Base-by-base conservation (phyloP, 257 asterid genomes). In the Lycium barbarum region DNA sequence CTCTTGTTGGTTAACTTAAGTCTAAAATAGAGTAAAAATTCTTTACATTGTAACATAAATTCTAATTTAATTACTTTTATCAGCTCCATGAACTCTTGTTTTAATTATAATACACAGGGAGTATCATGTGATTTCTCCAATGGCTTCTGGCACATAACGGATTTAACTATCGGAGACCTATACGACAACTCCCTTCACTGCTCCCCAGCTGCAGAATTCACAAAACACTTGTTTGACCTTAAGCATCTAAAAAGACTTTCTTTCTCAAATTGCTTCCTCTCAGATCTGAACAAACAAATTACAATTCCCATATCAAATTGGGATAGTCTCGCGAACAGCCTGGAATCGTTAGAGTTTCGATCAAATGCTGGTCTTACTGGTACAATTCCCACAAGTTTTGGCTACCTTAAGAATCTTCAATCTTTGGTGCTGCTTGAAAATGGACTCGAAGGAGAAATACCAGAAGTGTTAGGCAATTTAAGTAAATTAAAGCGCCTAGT, bases 111-210 rank as follows among this genome's bases (percentile, higher is more conserved):
- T 71, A 0, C 74, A 74, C 85, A 88, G 91, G 91, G 91, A 13
- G 87, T 88, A 62, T 67, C 89, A 13, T 88, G 91, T 84, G 91
- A 88, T 83, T 80, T 84, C 9, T 88, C 79, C 70, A 84, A 70
- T 88, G 89, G 87, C 26, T 88, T 88, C 18, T 88, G 91, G 91
- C 83, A 88, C 85, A 84, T 86, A 43, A 84, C 91, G 11, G 91
- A 58, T 18, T 67, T 88, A 70, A 84, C 53, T 61, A 83, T 88
- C 33, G 91, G 91, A 58, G 66, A 85, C 40, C 80, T 88, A 53
- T 84, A 86, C 68, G 89, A 88, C 59, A 88, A 88, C 72, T 88
- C 91, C 12, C 89, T 88, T 62, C 81, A 11, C 55, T 88, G 91
- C 81, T 83, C 89, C 17, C 71, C 68, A 62, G 59, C 66, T 66